These are phyloP conservation scores for Fusarium algeriense DNA, from an alignment of 2,329 filamentous ascomycete species.

Conservation along the genomic window DNA sequence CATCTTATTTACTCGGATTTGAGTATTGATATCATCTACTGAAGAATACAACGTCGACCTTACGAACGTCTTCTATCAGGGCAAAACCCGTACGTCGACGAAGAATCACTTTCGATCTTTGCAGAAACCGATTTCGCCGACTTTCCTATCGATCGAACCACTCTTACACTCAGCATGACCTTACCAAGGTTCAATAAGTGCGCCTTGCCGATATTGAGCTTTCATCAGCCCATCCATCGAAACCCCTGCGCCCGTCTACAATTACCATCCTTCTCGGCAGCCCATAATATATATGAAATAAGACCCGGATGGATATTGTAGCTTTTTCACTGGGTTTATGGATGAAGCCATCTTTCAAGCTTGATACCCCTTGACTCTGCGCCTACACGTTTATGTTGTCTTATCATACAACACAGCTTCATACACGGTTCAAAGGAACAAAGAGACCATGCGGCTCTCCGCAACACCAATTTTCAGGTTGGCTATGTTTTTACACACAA, in stretches of 20 bases:
- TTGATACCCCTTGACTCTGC: neutral
- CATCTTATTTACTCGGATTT: neutral
- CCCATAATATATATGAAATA: neutral
- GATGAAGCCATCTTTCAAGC: neutral
- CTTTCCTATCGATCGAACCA: neutral
- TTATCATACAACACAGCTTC: neutral
- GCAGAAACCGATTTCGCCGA: no score
- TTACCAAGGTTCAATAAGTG: neutral
- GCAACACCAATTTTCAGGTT: neutral
- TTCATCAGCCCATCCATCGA: neutral
- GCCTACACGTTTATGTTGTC: neutral
- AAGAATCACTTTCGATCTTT: no score
- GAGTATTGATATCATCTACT: neutral
- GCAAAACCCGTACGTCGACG: neutral
- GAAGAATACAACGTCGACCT: neutral
- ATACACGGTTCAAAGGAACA: neutral
- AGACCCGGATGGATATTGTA: neutral
- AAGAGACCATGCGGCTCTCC: neutral
- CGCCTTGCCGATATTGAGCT: neutral
- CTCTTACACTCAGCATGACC: no score
- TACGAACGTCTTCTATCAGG: neutral
- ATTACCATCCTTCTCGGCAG: neutral
- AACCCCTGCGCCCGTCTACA: neutral
- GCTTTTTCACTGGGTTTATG: neutral
- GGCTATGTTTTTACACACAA: neutral